Conservation (phyloP, 73 alveolate genomes). For the Uronychia binucleata region DNA sequence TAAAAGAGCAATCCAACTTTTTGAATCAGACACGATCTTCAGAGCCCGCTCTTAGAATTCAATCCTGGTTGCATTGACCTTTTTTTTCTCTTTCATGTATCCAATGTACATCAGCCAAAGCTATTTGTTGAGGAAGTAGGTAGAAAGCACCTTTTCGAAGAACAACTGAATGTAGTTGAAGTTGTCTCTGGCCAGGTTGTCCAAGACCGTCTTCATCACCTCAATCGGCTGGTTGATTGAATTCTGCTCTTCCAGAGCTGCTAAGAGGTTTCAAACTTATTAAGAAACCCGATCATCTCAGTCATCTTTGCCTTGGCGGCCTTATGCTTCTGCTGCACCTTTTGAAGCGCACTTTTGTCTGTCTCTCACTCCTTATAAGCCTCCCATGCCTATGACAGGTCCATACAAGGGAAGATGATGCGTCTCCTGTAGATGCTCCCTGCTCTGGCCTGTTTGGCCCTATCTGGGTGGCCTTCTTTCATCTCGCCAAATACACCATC, state of each 20-base stretch:
- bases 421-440: slow-evolving; percentile 48
- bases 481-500: not conserved
- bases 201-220: slow-evolving; percentile 10
- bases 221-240: slow-evolving; percentile 6
- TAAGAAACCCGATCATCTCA: slow-evolving; percentile 8
- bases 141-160: slow-evolving; percentile 24
- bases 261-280: slow-evolving; percentile 15
- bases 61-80: slow-evolving; percentile 9
- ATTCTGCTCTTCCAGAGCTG: slow-evolving; percentile 9
- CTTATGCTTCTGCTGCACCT: not conserved
- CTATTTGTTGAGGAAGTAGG: slow-evolving; percentile 16
- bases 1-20: slow-evolving; percentile 29
- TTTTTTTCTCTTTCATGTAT: slow-evolving; percentile 27
- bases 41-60: slow-evolving; percentile 21
- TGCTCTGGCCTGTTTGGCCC: slow-evolving; percentile 5
- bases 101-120: slow-evolving; percentile 25
- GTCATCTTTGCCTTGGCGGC: slow-evolving; percentile 7
- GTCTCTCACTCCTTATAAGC: slow-evolving; percentile 48
- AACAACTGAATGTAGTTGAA: slow-evolving; percentile 40
- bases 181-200: slow-evolving; percentile 26
- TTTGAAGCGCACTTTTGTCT: slow-evolving; percentile 20
- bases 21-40: slow-evolving; percentile 28
- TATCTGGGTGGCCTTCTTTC: not conserved
- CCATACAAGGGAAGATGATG: slow-evolving; percentile 21
- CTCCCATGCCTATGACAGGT: slow-evolving; percentile 6